Percentiles rank a stretch among this genome's conserved stretches.
Conservation (phyloP, 139 green algal genomes). For the Haematococcus lacustris region DNA sequence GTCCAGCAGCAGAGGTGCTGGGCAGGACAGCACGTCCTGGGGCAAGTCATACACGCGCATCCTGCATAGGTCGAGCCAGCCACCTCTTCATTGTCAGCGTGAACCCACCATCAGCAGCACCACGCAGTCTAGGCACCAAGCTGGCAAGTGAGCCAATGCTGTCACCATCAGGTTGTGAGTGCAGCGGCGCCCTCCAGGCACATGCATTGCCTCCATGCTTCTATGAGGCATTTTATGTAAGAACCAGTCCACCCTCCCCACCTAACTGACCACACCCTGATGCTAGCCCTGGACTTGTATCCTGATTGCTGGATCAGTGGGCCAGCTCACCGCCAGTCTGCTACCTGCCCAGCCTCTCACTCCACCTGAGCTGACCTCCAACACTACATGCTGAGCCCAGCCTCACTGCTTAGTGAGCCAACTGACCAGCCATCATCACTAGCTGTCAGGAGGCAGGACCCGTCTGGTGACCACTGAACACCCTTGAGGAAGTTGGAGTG, state of each 20-base stretch:
- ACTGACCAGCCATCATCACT: slow-evolving; percentile 65
- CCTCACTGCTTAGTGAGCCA: no score
- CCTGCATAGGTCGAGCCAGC: slow-evolving; percentile 21
- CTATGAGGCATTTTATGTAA: background rate
- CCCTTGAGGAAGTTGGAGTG: slow-evolving; percentile 76
- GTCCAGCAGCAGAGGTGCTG: background rate
- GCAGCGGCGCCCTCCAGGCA: no score
- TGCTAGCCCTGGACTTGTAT: background rate
- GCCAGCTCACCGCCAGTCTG: no score
- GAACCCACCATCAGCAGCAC: background rate
- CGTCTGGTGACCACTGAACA: slow-evolving; percentile 74
- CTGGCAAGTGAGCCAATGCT: no score
- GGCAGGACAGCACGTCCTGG: slow-evolving; percentile 18
- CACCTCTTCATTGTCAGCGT: background rate
- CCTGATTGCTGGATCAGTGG: background rate
- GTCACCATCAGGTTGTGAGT: no score
- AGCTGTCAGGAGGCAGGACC: slow-evolving; percentile 64
- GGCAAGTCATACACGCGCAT: slow-evolving; percentile 68
- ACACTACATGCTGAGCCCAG: background rate
- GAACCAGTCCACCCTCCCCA: background rate
- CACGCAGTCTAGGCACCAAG: background rate
- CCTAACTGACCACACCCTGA: background rate
- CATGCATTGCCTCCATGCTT: no score
- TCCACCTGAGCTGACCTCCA: no score
- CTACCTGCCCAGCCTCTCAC: background rate